These are phyloP conservation scores for Sphagnum fallax DNA, from an alignment of 228 moss, liverwort and hornwort species.

Conservation along the genomic window DNA sequence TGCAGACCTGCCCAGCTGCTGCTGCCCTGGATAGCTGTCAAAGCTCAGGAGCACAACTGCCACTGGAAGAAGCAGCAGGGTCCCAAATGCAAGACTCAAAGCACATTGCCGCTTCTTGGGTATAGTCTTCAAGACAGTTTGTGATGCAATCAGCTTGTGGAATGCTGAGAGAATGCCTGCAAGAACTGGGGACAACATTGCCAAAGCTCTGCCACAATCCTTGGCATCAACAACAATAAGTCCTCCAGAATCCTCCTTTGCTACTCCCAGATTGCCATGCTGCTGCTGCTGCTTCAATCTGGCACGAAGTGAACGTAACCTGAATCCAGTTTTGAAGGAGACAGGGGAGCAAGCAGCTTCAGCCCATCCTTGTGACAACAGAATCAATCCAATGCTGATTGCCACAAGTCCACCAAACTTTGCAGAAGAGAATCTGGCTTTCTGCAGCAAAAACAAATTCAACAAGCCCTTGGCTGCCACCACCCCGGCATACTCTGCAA, in stretches of 20 bases:
- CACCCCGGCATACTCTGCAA: constrained; percentile 42
- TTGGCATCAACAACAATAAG: constrained; percentile 4
- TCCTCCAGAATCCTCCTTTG: constrained; percentile 6
- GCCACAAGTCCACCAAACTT: constrained; percentile 30
- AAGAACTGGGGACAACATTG: constrained; percentile 17
- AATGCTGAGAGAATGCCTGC: constrained; percentile 30
- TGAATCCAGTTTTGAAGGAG: constrained; percentile 9
- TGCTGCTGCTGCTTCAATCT: constrained; percentile 7
- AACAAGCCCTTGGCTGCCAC: constrained; percentile 34
- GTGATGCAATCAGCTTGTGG: constrained; percentile 24
- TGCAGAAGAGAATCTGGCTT: constrained; percentile 17
- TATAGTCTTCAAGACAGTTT: constrained; percentile 19
- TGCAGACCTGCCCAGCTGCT: constrained; percentile 13
- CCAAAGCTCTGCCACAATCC: constrained; percentile 26
- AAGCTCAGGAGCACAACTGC: constrained; percentile 20
- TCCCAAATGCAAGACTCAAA: constrained; percentile 22
- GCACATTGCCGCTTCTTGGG: constrained; percentile 32
- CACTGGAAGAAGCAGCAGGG: constrained; percentile 12
- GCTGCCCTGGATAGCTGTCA: neutral
- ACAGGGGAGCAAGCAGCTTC: constrained; percentile 35
- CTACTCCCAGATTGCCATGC: constrained; percentile 19
- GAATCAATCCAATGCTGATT: constrained; percentile 15
- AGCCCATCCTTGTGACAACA: constrained; percentile 45
- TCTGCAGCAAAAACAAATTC: constrained; percentile 11
- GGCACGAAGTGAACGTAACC: constrained; percentile 10